Evolutionary conservation across 768 basidiomycete species (phyloP), one percentile per base, ranked within the genome.

Genomic region (Serendipita vermifera): DNA sequence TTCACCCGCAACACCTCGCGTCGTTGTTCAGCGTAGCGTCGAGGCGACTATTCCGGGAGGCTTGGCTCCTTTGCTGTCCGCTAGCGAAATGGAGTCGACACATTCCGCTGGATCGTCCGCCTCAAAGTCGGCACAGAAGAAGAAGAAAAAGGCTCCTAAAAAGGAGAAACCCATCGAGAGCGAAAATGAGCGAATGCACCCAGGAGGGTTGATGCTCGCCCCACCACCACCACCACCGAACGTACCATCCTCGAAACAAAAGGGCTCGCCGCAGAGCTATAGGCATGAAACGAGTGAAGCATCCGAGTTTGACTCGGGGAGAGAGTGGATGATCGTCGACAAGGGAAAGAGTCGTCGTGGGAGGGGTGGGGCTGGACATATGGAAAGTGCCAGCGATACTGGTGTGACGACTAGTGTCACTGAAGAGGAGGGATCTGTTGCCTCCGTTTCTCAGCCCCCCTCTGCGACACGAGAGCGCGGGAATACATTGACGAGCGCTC

Each of bases 401-500:
- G 60, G 58, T 15, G 55, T 57, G n/a, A 61, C 60, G 7, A 59
- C 60, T 3, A 56, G 53, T 46, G 60, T 55, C 24, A 59, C 60
- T n/a, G 60, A 56, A 20, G 60, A 61, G n/a, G 60, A 61, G 7
- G 39, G 58, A 24, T 51, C 55, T 38, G 58, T 43, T 20, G 15
- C 53, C 41, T 58, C 41, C 39, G 2, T 20, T 58, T n/a, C 27
- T 33, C 11, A 53, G 32, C 6, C 24, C 26, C 55, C 40, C 40
- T 24, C n/a, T 53, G 57, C 33, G 41, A 54, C 54, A 55, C 22
- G 33, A 22, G 26, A 33, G 24, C 20, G 29, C 9, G 46, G 32
- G 17, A 31, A 51, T 22, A 51, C 46, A n/a, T 31, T 51, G 38
- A 73, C 83, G 2, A 71, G 85, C 4, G 81, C 81, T 2, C 83